Conservation (phyloP, 106 monocot genomes). For the Agapanthus africanus region DNA sequence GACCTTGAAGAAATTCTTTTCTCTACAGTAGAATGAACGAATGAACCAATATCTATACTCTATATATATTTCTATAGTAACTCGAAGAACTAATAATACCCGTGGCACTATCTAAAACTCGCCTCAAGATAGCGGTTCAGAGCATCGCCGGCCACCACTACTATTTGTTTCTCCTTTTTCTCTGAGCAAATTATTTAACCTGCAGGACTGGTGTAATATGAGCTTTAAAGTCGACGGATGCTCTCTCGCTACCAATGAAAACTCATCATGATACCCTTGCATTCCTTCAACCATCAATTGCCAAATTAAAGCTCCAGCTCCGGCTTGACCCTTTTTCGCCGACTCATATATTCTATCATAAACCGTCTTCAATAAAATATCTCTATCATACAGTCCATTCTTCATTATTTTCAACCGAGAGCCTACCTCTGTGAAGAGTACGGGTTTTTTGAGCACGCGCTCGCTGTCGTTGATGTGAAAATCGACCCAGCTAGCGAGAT, state of each 20-base stretch:
- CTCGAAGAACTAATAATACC: too few relatives aligned
- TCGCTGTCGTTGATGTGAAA: conserved; percentile 76
- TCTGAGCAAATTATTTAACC: conserved; percentile 39
- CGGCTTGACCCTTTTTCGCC: conserved; percentile 56
- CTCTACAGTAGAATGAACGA: too few relatives aligned
- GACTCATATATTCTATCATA: conserved; percentile 83
- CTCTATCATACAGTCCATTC: conserved; percentile 50
- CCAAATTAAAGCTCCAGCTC: conserved; percentile 84
- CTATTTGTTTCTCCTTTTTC: conserved; percentile 16
- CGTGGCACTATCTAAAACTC: too few relatives aligned
- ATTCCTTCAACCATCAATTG: conserved; percentile 68
- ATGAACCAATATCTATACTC: too few relatives aligned
- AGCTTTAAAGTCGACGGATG: conserved; percentile 48
- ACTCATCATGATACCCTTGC: conserved; percentile 44
- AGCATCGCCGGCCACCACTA: background rate
- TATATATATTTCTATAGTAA: too few relatives aligned
- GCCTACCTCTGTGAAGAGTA: conserved; percentile 78
- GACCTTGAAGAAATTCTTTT: too few relatives aligned
- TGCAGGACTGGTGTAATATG: conserved; percentile 68
- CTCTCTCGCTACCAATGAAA: conserved; percentile 52
- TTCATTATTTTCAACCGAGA: conserved; percentile 19
- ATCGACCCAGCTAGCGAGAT: conserved; percentile 78
- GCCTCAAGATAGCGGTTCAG: background rate
- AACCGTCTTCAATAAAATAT: conserved; percentile 53
- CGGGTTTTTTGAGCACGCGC: conserved; percentile 69